phyloP scores from a whole-genome alignment of 169 alveolate genomes.

The Miamiensis avidus region DNA sequence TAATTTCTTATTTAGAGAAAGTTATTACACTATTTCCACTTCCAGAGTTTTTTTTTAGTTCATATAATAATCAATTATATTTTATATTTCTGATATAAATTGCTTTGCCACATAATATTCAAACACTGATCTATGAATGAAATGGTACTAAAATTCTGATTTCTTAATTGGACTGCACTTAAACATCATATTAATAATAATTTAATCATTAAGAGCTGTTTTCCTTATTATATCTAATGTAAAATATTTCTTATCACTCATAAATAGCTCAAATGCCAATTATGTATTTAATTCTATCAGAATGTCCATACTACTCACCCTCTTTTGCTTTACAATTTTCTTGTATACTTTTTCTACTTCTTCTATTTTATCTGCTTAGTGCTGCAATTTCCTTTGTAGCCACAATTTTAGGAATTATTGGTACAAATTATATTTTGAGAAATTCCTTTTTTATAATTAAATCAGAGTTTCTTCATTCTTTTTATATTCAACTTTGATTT shows the following conservation, averaged over 20 bases:
- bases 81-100: background rate
- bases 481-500: background rate
- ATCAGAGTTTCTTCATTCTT: background rate
- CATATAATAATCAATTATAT: no score
- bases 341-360: background rate
- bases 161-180: background rate
- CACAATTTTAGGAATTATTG: background rate
- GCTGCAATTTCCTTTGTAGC: background rate
- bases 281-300: no score
- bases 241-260: background rate
- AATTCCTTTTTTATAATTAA: background rate
- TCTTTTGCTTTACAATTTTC: no score
- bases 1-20: no score
- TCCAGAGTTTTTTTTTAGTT: background rate
- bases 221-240: no score
- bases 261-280: no score
- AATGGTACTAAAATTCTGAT: background rate
- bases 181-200: no score
- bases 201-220: background rate
- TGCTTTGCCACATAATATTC: background rate
- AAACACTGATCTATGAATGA: background rate
- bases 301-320: no score
- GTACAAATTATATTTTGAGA: background rate
- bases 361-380: background rate
- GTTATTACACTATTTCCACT: background rate